phyloP scores from a whole-genome alignment of 306 rosid genomes.

The Alnus glutinosa region DNA sequence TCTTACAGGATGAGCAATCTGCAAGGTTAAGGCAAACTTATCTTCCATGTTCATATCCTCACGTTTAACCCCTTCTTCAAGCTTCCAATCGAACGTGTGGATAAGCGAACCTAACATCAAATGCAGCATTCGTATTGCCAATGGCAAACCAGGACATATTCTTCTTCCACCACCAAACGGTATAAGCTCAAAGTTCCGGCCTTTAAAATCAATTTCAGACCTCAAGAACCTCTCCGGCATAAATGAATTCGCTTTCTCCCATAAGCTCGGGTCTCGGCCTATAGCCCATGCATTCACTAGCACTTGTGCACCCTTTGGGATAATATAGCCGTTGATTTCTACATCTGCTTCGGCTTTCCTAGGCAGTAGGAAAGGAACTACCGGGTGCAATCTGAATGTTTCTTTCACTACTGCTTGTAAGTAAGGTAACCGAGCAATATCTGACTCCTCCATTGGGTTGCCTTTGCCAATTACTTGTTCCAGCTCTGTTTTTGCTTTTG shows the following conservation, averaged over 20 bases:
- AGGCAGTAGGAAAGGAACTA: slow-evolving; percentile 49
- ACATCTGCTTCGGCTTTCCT: slow-evolving; percentile 47
- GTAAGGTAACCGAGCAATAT: slow-evolving; percentile 41
- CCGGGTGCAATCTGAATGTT: slow-evolving; percentile 45
- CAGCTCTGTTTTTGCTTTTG: slow-evolving; percentile 45
- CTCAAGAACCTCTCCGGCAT: slow-evolving; percentile 38
- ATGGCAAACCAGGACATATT: slow-evolving; percentile 43
- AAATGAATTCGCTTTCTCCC: slow-evolving; percentile 50
- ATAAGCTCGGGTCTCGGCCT: slow-evolving; percentile 36
- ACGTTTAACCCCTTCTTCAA: slow-evolving; percentile 15
- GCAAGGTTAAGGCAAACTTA: slow-evolving; percentile 21
- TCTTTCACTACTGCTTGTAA: slow-evolving; percentile 60
- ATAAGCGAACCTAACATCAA: slow-evolving; percentile 44
- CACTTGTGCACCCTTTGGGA: slow-evolving; percentile 52
- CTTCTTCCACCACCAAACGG: slow-evolving; percentile 47
- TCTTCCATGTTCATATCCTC: background rate
- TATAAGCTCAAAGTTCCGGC: slow-evolving; percentile 35
- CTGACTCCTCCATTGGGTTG: slow-evolving; percentile 51
- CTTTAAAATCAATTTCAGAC: slow-evolving; percentile 11
- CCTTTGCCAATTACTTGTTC: slow-evolving; percentile 48
- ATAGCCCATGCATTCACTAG: slow-evolving; percentile 51
- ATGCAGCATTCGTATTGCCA: slow-evolving; percentile 42
- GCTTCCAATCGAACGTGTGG: slow-evolving; percentile 42
- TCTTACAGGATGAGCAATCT: slow-evolving; percentile 31
- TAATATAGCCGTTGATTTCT: slow-evolving; percentile 37